A percentile compares a stretch with the other conserved stretches of the same genome.
phyloP scores from a whole-genome alignment of 1,284 basidiomycete species.

The Puccinia horiana region DNA sequence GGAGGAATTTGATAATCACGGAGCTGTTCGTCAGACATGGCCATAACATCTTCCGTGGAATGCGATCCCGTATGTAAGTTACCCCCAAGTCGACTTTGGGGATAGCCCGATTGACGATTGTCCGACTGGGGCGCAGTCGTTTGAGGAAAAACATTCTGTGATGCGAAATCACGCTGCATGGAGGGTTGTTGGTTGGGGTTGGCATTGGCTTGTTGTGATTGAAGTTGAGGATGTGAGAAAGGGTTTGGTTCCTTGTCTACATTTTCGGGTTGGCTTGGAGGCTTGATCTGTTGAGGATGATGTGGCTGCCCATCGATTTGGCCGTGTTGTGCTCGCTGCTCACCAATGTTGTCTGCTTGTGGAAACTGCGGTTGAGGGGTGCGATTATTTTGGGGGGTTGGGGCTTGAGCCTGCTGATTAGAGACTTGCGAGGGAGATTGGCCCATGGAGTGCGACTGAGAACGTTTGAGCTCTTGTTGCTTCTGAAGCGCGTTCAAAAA shows the following conservation, averaged over 20 bases:
- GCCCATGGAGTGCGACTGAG: neutral
- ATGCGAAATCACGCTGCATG: constrained; percentile 2
- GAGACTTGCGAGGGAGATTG: constrained; percentile 13
- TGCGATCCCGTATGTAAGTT: neutral
- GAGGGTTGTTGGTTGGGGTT: neutral
- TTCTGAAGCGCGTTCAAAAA: constrained; percentile 22
- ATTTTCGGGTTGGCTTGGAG: constrained; percentile 27
- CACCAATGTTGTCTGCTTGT: constrained; percentile 4
- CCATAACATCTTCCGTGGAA: constrained; percentile 30
- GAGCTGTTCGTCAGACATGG: constrained; percentile 44
- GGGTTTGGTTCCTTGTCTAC: neutral
- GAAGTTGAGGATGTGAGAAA: constrained; percentile 19
- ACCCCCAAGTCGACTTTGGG: neutral
- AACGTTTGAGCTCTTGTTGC: constrained; percentile 24
- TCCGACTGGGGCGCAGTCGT: neutral
- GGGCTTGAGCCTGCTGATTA: constrained; percentile 26
- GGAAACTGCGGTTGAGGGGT: constrained; percentile 14
- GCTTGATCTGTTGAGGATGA: neutral
- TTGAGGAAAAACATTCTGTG: constrained; percentile 8
- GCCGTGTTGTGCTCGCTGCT: constrained; percentile 5
- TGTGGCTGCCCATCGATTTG: constrained; percentile 2
- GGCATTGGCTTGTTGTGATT: constrained; percentile 10
- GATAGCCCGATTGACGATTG: neutral
- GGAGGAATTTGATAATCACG: constrained; percentile 6
- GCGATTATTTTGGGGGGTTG: neutral